A percentile compares a stretch with the other conserved stretches of the same genome.
Evolutionary conservation across 1,284 basidiomycete genomes (phyloP).

Genomic region (Irpex sp.): DNA sequence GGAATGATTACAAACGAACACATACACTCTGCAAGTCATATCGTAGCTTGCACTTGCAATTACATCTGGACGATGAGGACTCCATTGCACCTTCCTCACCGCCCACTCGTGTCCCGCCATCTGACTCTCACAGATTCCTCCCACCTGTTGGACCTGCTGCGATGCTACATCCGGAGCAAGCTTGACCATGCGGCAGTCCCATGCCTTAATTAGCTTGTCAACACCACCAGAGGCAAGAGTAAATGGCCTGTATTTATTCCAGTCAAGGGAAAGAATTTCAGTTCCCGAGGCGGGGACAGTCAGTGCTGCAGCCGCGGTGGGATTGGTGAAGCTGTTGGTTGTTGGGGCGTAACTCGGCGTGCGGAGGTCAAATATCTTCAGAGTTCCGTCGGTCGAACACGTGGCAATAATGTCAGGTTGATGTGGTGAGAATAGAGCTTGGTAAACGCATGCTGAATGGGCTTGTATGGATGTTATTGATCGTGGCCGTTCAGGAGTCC

Average conservation of each 20-base stretch:
- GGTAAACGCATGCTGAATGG: slow-evolving; percentile 84
- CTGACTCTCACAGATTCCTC: slow-evolving; percentile 64
- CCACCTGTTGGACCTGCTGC: slow-evolving; percentile 43
- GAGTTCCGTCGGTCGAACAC: slow-evolving; percentile 81
- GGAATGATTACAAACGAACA: slow-evolving; percentile 16
- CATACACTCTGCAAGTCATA: slow-evolving; percentile 92
- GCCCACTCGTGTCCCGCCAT: slow-evolving; percentile 81
- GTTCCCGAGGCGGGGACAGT: slow-evolving; percentile 69
- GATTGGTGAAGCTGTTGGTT: slow-evolving; percentile 54
- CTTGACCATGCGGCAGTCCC: slow-evolving; percentile 84
- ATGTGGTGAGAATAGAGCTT: slow-evolving; percentile 89
- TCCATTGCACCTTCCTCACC: slow-evolving; percentile 79
- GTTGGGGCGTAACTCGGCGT: slow-evolving; percentile 39
- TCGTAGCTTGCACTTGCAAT: slow-evolving; percentile 90
- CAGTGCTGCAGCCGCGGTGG: slow-evolving; percentile 60
- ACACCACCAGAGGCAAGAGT: slow-evolving; percentile 79
- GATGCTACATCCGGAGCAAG: slow-evolving; percentile 34
- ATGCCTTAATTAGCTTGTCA: slow-evolving; percentile 77
- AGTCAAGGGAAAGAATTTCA: slow-evolving; percentile 79
- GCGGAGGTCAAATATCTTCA: slow-evolving; percentile 82
- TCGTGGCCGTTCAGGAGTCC: slow-evolving; percentile 78
- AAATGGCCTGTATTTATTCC: slow-evolving; percentile 90
- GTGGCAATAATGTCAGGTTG: slow-evolving; percentile 79
- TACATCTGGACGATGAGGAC: slow-evolving; percentile 69
- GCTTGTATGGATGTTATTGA: slow-evolving; percentile 82